Base-by-base conservation (phyloP, 225 moss, liverwort and hornwort species). In the Rhytidiadelphus loreus region DNA sequence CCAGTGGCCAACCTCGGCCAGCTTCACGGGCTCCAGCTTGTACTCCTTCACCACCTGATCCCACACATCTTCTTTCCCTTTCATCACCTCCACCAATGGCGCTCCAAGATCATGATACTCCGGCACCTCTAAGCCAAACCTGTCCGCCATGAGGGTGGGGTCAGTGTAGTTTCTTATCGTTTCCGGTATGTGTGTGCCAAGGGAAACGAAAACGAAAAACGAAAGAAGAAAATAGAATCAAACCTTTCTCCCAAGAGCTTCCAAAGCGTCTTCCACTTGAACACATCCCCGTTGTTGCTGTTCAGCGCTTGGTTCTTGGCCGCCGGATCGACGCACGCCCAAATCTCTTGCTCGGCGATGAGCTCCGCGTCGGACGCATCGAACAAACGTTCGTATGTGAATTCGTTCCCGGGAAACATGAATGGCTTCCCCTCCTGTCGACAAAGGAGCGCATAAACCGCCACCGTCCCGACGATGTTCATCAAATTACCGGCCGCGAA, bases 311-410 rank as follows among this genome's bases (percentile, higher is more conserved):
- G 92, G 85, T 95, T 96, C 86, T 92, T 94, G 5, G 90, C 95
- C 39, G 89, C 84, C 6, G 92, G 89, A 24, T 95, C 92, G 77
- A 92, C 77, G 83, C 92, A 86, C 35, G 94, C 94, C 95, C 96
- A 95, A 37, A 95, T 88, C 55, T 95, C 93, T 86, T 96, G 96
- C 92, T 96, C 95, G 3, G 93, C 96, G 28, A 96, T 90, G 77
- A 95, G 75, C 85, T 93, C 94, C 48, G 90, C 91, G 53, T 90
- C 88, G 19, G 95, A 92, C 19, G 94, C 95, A 69, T 96, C 95
- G 46, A 68, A 88, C 53, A 94, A 28, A 14, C 88, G 77, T 12
- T 95, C 90, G 89, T 91, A 95, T 9, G 82, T 18, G 24, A 90
- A 73, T 39, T 86, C 66, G 80, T 90, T 93, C 23, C 96, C 96